Conservation (phyloP, 192 early-diverging fungal genomes). For the Dispira simplex region DNA sequence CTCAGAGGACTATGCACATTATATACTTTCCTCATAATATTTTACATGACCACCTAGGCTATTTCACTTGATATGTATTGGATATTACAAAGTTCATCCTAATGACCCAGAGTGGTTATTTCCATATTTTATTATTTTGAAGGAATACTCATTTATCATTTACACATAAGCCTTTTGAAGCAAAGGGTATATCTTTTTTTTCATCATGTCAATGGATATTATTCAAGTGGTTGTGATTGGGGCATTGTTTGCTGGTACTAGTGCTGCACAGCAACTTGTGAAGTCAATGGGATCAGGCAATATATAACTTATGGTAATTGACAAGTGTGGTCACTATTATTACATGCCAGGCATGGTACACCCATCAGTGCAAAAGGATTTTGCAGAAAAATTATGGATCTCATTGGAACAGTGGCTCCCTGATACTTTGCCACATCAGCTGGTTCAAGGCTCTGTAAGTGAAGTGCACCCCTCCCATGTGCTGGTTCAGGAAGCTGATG, state of each 20-base stretch:
- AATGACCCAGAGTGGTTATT: too few relatives aligned
- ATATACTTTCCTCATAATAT: too few relatives aligned
- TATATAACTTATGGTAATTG: constrained; percentile 34
- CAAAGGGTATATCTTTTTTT: background rate
- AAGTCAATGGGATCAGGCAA: constrained; percentile 18
- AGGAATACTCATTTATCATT: too few relatives aligned
- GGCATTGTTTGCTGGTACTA: constrained; percentile 33
- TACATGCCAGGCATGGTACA: constrained; percentile 34
- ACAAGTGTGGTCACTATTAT: constrained; percentile 36
- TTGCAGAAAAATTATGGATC: constrained; percentile 30
- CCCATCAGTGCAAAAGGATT: constrained; percentile 25
- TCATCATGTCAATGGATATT: too few relatives aligned
- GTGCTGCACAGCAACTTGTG: constrained; percentile 24
- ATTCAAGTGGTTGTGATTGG: constrained; percentile 32
- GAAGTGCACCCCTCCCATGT: constrained; percentile 25
- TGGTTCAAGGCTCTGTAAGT: constrained; percentile 25
- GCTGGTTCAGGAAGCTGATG: constrained; percentile 20
- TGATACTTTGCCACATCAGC: constrained; percentile 18
- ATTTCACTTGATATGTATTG: too few relatives aligned
- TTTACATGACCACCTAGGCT: too few relatives aligned
- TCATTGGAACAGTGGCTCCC: constrained; percentile 13
- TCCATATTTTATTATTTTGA: too few relatives aligned
- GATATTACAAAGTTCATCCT: too few relatives aligned
- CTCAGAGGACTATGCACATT: too few relatives aligned
- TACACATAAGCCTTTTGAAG: too few relatives aligned